Evolutionary conservation across 192 early-diverging fungal species (phyloP).

Genomic region (Backusella tuberculispora): DNA sequence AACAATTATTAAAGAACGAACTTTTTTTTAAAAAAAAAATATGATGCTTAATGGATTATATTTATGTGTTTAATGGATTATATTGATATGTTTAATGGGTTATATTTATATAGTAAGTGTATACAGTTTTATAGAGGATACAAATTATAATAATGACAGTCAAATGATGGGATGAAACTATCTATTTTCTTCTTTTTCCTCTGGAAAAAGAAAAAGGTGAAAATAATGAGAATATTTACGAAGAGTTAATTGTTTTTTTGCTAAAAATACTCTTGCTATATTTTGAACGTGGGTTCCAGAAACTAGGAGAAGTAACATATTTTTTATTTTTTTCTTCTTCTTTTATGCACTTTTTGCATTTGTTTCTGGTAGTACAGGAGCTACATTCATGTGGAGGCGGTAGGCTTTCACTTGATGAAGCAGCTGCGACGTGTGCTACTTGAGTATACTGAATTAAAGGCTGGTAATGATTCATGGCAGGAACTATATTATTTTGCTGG

Average conservation of each 20-base stretch:
- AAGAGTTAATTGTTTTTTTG: not conserved
- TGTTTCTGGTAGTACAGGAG: not conserved
- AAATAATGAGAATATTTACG: not conserved
- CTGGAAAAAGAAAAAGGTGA: not conserved
- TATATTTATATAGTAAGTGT: no score
- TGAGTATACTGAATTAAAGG: not conserved
- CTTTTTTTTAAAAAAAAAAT: no score
- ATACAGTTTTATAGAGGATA: no score
- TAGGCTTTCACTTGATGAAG: not conserved
- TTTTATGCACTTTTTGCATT: not conserved
- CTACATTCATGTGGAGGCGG: not conserved
- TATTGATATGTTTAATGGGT: no score
- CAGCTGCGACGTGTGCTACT: not conserved
- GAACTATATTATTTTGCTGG: not conserved
- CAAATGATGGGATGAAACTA: no score
- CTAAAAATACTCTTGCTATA: not conserved
- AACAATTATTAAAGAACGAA: no score
- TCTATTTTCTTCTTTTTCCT: no score
- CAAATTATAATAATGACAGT: no score
- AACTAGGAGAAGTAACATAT: not conserved
- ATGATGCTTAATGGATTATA: no score
- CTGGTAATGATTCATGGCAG: not conserved
- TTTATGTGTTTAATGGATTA: no score
- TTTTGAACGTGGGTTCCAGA: conserved; percentile 2
- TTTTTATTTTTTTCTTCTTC: not conserved